These are phyloP conservation scores for Boletus rufocinnamomeus DNA, from an alignment of 768 basidiomycete genomes.

Conservation along the genomic window DNA sequence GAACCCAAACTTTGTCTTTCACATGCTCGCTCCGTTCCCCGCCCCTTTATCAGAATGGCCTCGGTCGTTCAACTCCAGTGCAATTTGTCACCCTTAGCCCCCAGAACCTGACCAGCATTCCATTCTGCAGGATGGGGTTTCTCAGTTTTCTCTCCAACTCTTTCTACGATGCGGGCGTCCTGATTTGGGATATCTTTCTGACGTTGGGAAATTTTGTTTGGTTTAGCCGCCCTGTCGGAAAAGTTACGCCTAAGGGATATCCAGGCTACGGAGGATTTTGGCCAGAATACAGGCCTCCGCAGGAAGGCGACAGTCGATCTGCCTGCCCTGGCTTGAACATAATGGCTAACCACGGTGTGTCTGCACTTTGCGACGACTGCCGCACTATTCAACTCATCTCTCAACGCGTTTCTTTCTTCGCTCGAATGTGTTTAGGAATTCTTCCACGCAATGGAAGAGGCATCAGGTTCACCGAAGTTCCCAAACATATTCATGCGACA, in stretches of 20 bases:
- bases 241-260: slow-evolving; percentile 52
- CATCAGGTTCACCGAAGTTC: slow-evolving; percentile 55
- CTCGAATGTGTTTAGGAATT: slow-evolving; percentile 31
- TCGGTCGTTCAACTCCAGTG: neutral
- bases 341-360: slow-evolving; percentile 76
- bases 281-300: slow-evolving; percentile 64
- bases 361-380: slow-evolving; percentile 40
- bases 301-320: slow-evolving; percentile 63
- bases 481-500: slow-evolving; percentile 44
- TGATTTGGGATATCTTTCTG: slow-evolving; percentile 16
- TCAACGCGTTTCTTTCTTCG: neutral
- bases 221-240: slow-evolving; percentile 42
- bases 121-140: slow-evolving; percentile 6
- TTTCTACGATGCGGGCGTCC: neutral
- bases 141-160: slow-evolving; percentile 1
- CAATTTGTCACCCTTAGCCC: neutral
- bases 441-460: slow-evolving; percentile 64
- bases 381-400: neutral
- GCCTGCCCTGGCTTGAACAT: slow-evolving; percentile 76
- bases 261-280: slow-evolving; percentile 61
- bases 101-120: slow-evolving; percentile 34
- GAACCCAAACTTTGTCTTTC: neutral
- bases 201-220: slow-evolving; percentile 15
- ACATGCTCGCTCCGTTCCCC: neutral
- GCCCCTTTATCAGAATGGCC: slow-evolving; percentile 8